Evolutionary conservation across 495 filamentous ascomycete species (phyloP), one percentile per base, ranked within the genome.

Genomic region (Cryomyces minteri): DNA sequence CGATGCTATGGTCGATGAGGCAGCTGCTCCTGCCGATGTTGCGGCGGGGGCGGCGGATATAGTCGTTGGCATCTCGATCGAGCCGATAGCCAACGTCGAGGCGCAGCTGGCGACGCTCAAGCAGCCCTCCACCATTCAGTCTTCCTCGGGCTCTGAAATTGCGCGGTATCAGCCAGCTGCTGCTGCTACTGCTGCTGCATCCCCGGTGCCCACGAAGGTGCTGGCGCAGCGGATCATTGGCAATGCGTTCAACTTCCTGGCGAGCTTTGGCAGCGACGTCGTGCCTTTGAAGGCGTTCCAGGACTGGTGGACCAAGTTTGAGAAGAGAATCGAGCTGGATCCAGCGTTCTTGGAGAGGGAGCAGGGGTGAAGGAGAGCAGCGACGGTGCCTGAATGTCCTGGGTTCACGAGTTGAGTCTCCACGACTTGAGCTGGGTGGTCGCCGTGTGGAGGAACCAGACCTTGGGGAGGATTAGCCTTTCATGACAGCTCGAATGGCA

Each of bases 231-330:
- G 84, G 47, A 94, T 99, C 48, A 94, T 96, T 51, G 77, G 79
- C 50, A 93, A 94, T 59, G 88, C 87, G n/a, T 99, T 94, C 54
- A 94, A 96, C 61, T 96, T 93, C 59, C 66, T 99, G 39, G 77
- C 88, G 25, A 82, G 87, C 53, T 96, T 93, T 69, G 33, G 82
- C 74, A 71, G 80, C 42, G 88, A 95, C 58, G 77, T 92, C 9
- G 82, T 99, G 25, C 85, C 92, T 32, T 57, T 99, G 45, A 84
- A 79, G 64, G 81, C 79, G 9, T 96, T 99, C 61, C 77, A 82
- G 58, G 87, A 94, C 44, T 99, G 92, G 90, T 99, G 90, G 90
- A 69, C 63, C 43, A 95, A 94, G 63, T 99, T 99, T 67, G 90
- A 99, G 74, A 74, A 73, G 36, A 80, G 75, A 62, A 69, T 96